Evolutionary conservation across 2,329 filamentous ascomycete species (phyloP), one percentile per base, ranked within the genome.

Genomic region (Stemphylium lycopersici): DNA sequence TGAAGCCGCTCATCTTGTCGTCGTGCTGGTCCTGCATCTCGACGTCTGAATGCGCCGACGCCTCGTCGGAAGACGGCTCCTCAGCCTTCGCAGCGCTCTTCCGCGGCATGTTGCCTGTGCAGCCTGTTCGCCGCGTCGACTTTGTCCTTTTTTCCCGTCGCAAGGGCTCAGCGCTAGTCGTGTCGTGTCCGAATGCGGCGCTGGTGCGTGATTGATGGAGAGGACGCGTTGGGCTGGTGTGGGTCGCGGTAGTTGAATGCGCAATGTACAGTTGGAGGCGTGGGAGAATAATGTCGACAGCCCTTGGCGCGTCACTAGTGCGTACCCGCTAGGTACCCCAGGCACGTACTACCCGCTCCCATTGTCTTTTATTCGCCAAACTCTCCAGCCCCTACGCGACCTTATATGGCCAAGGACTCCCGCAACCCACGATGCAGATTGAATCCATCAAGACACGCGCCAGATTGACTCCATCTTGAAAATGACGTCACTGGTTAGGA

Each of bases 81-180:
- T 73, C 36, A 3, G 38, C 71, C 46, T 71, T 69, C 29, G 63
- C 61, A 47, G 70, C 70, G 61, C 70, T 70, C 62, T 69, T 74
- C 56, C 72, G 73, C 65, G 74, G 71, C 74, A 77, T 77, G 48
- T 64, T 72, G 72, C 69, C 72, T 71, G 61, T 67, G 52, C 66
- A 68, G 68, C 68, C 71, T 62, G 50, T 58, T 63, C 62, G 66
- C 69, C 65, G 65, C 63, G 67, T 58, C 26, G 61, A 44, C 50
- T 64, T 53, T 52, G 49, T 51, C 3, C 1, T 3, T 13, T 46
- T 20, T 20, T 37, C 11, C 16, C 22, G 24, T 32, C 11, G 18
- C 37, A 37, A 29, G 41, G 24, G 41, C 37, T 20, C 18, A 13
- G 16, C 22, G 13, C 6, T 22, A 12, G 6, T 6, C 45, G 11